Conservation (phyloP, 2,329 filamentous ascomycete species). For the Microdochium trichocladiopsis region DNA sequence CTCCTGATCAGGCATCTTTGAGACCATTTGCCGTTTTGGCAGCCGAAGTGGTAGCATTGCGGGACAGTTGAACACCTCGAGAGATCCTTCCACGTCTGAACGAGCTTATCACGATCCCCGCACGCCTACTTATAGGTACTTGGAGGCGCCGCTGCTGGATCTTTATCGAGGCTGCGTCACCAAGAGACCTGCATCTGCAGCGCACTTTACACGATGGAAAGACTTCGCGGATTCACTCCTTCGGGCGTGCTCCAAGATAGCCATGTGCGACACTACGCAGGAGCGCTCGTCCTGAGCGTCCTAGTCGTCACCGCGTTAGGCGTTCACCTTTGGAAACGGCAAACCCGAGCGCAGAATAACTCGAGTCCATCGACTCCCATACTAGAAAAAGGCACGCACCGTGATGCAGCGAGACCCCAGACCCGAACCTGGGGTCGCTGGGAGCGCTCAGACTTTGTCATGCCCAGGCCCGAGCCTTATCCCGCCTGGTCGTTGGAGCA, state of each 20-base stretch:
- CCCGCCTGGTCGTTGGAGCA: slow-evolving; percentile 59
- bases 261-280: neutral
- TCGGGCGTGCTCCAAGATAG: neutral
- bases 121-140: too few relatives aligned
- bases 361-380: neutral
- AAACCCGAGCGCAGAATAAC: neutral
- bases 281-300: neutral
- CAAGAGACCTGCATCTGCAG: neutral
- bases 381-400: neutral
- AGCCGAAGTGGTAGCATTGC: too few relatives aligned
- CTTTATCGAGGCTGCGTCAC: too few relatives aligned
- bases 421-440: slow-evolving; percentile 34
- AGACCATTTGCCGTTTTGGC: too few relatives aligned
- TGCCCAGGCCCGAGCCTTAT: slow-evolving; percentile 55
- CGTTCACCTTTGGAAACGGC: neutral
- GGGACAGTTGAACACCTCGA: too few relatives aligned
- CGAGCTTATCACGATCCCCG: too few relatives aligned
- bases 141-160: too few relatives aligned
- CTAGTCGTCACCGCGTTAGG: neutral
- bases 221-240: neutral
- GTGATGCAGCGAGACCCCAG: neutral
- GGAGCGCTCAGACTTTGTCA: slow-evolving; percentile 49
- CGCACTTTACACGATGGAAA: neutral
- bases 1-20: too few relatives aligned
- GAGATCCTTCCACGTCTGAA: too few relatives aligned